Evolutionary conservation across 2,329 filamentous ascomycete species (phyloP).

Genomic region (Macroventuria anomochaeta): DNA sequence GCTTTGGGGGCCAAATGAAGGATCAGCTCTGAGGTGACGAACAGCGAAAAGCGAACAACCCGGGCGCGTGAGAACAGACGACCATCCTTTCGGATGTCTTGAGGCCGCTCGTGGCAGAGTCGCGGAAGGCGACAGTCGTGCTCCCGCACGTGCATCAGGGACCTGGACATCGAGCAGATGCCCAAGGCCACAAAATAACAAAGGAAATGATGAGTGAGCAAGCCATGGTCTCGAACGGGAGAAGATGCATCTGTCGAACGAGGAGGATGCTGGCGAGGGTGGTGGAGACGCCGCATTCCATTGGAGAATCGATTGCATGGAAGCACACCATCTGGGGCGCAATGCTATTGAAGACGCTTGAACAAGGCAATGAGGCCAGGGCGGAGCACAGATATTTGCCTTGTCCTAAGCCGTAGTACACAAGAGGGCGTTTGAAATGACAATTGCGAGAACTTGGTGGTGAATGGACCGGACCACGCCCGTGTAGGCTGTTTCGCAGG

Average conservation of each 20-base stretch:
- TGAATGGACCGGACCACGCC: conserved; percentile 17
- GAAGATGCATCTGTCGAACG: conserved; percentile 17
- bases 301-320: conserved; percentile 27
- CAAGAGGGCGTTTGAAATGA: conserved; percentile 14
- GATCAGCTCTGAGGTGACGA: conserved; percentile 1
- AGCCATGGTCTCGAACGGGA: conserved; percentile 27
- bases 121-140: conserved; percentile 25
- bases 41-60: conserved; percentile 22
- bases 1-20: conserved; percentile 29
- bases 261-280: conserved; percentile 23
- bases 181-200: conserved; percentile 12
- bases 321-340: conserved; percentile 35
- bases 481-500: conserved; percentile 26
- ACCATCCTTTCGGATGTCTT: conserved; percentile 7
- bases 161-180: conserved; percentile 18
- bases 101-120: conserved; percentile 23
- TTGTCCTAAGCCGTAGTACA: conserved; percentile 25
- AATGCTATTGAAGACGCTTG: conserved; percentile 20
- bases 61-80: conserved; percentile 14
- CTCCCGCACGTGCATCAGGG: conserved; percentile 37
- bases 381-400: conserved; percentile 29
- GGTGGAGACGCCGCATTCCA: conserved; percentile 23
- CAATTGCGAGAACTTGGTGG: conserved; percentile 5
- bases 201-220: conserved; percentile 32
- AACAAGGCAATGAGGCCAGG: conserved; percentile 33